Percentiles rank a stretch among this genome's conserved stretches.
Evolutionary conservation across 345 rosid genomes (phyloP).

Genomic region (Acer saccharum): DNA sequence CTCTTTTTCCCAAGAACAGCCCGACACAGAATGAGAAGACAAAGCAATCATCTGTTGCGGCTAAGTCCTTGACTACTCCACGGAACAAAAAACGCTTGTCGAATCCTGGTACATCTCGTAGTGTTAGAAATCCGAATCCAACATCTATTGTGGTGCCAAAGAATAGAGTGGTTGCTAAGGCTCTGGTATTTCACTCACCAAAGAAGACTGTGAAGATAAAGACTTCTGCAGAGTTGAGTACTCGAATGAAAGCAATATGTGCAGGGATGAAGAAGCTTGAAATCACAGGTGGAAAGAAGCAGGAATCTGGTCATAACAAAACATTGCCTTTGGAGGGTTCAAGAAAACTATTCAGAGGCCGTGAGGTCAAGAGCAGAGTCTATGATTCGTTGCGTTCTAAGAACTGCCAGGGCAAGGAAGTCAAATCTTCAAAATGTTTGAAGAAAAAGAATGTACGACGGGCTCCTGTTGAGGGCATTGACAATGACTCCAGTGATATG

Average conservation of each 20-base stretch:
- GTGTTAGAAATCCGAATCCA: constrained; percentile 62
- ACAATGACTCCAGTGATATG: constrained; percentile 34
- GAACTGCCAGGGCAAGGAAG: constrained; percentile 35
- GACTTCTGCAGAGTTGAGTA: constrained; percentile 52
- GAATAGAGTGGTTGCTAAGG: constrained; percentile 52
- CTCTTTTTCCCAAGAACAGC: constrained; percentile 23
- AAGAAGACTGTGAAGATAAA: constrained; percentile 60
- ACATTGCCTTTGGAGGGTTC: constrained; percentile 35
- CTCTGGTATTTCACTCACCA: constrained; percentile 84
- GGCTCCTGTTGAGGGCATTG: constrained; percentile 22
- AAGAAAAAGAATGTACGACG: constrained; percentile 35
- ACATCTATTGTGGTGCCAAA: constrained; percentile 37
- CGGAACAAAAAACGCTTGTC: constrained; percentile 45
- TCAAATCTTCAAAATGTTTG: constrained; percentile 34
- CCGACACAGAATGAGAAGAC: constrained; percentile 52
- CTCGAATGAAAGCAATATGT: constrained; percentile 53
- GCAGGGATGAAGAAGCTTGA: constrained; percentile 72
- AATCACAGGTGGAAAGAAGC: constrained; percentile 47
- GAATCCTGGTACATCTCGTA: constrained; percentile 55
- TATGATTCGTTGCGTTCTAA: constrained; percentile 55
- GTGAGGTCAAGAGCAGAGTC: constrained; percentile 93
- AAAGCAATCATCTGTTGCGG: constrained; percentile 29
- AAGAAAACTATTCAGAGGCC: constrained; percentile 48
- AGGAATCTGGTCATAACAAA: constrained; percentile 29
- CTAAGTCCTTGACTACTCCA: constrained; percentile 67